Evolutionary conservation across 306 rosid genomes (phyloP).

Genomic region (Glycine tomentella): DNA sequence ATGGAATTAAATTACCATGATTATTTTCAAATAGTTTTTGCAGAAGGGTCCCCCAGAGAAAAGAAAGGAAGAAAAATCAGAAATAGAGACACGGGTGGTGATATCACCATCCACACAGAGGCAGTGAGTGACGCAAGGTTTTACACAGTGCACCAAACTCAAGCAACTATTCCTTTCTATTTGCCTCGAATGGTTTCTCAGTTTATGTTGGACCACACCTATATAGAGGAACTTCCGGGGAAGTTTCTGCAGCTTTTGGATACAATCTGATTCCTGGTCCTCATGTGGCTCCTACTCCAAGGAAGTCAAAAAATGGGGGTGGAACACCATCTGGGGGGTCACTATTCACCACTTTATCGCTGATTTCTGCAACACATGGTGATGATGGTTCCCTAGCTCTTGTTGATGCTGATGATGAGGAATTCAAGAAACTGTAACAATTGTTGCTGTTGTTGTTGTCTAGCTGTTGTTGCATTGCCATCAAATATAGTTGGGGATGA

Average conservation of each 20-base stretch:
- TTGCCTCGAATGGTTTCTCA: slow-evolving; percentile 64
- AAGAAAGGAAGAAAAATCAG: slow-evolving; percentile 35
- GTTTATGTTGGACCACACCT: slow-evolving; percentile 71
- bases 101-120: slow-evolving; percentile 46
- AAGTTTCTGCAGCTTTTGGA: slow-evolving; percentile 50
- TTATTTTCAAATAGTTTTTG: slow-evolving; percentile 26
- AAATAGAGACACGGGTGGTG: slow-evolving; percentile 46
- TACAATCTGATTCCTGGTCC: slow-evolving; percentile 25
- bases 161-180: slow-evolving; percentile 53
- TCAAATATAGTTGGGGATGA: slow-evolving; percentile 42
- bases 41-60: slow-evolving; percentile 51
- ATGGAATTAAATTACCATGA: slow-evolving; percentile 1
- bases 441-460: slow-evolving; percentile 42
- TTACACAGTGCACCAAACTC: slow-evolving; percentile 50
- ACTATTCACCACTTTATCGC: slow-evolving; percentile 40
- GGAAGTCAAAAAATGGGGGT: slow-evolving; percentile 88
- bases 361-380: slow-evolving; percentile 39
- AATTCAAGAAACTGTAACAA: slow-evolving; percentile 47
- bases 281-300: slow-evolving; percentile 93
- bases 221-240: slow-evolving; percentile 50
- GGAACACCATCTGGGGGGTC: slow-evolving; percentile 48
- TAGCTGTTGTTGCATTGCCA: slow-evolving; percentile 43
- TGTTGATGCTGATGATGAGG: slow-evolving; percentile 29
- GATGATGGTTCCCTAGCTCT: slow-evolving; percentile 49
- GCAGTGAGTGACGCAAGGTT: slow-evolving; percentile 49